Evolutionary conservation across 257 asterid genomes (phyloP).

Genomic region (Catharanthus roseus): DNA sequence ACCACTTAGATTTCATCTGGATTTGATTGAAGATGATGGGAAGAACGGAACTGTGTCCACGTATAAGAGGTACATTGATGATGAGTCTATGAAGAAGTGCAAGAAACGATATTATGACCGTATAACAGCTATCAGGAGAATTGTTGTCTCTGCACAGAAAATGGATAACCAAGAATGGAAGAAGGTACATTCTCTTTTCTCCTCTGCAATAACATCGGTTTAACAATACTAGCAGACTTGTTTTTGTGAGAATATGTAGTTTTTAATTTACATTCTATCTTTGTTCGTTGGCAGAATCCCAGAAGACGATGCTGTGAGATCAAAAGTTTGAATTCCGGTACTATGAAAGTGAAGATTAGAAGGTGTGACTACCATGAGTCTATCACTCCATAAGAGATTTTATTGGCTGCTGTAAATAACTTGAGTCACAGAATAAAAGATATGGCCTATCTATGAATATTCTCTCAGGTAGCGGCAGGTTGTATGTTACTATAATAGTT

Average conservation of each 20-base stretch:
- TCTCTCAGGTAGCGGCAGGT: background rate
- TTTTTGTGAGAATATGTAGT: background rate
- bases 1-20: slow-evolving; percentile 48
- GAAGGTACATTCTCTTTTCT: slow-evolving; percentile 38
- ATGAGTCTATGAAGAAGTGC: slow-evolving; percentile 27
- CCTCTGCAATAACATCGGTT: background rate
- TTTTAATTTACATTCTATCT: background rate
- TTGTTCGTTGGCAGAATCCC: slow-evolving; percentile 39
- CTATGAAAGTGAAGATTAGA: slow-evolving; percentile 48
- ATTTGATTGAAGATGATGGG: slow-evolving; percentile 22
- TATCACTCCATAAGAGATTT: slow-evolving; percentile 26
- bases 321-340: slow-evolving; percentile 24
- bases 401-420: slow-evolving; percentile 7
- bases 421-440: background rate
- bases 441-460: background rate
- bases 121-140: slow-evolving; percentile 30
- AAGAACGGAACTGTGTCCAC: slow-evolving; percentile 35
- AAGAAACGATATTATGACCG: slow-evolving; percentile 20
- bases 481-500: background rate
- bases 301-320: slow-evolving; percentile 70
- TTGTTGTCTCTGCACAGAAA: slow-evolving; percentile 44
- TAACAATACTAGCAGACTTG: background rate
- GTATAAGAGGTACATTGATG: slow-evolving; percentile 31
- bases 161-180: slow-evolving; percentile 57
- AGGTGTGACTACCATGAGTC: slow-evolving; percentile 54